Base-by-base conservation (phyloP, 352 stramenopile species). In the Pilasporangium apinafurcum region DNA sequence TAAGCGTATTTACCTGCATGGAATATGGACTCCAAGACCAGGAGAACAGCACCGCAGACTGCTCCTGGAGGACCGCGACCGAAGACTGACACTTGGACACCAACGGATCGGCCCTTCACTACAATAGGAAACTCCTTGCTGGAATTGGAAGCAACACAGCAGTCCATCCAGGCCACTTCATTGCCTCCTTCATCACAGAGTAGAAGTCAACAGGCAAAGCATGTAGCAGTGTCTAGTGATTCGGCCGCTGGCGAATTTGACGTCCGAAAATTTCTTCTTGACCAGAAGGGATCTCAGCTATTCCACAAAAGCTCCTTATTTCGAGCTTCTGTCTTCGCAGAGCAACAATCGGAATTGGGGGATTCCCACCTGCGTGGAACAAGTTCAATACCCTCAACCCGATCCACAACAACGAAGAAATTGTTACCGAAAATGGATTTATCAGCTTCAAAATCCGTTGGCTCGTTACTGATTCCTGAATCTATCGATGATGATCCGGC, bases 281-380 rank as follows among this genome's bases (percentile, higher is more conserved):
- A 86, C 26, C 73, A 91, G 45, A 86, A 86, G 28, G 44, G 41
- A 9, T 36, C 53, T 1, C 66, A 74, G 29, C 60, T 68, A 13
- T 56, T 85, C 1, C 68, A 86, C 40, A 68, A 80, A 36, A 83
- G 60, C 28, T 51, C 69, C 1, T 46, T 91, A 13, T 91, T 91
- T 33, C 73, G 75, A 17, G 52, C 51, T 4, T 57, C 59, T 0
- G 49, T 39, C 18, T 57, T 71, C 18, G 35, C 60, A 8, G 40
- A 52, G 25, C n/a, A 37, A 42, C 18, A 38, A 48, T n/a, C n/a
- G n/a, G n/a, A n/a, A n/a, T n/a, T n/a, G n/a, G n/a, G n/a, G n/a
- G n/a, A n/a, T n/a, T n/a, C n/a, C n/a, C 12, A 46, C 27, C 30
- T 30, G 25, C 24, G 30, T 18, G n/a, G n/a, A n/a, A 7, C 16